phyloP scores from a whole-genome alignment of 1,284 basidiomycete species.

The Trichosporon ovoides region DNA sequence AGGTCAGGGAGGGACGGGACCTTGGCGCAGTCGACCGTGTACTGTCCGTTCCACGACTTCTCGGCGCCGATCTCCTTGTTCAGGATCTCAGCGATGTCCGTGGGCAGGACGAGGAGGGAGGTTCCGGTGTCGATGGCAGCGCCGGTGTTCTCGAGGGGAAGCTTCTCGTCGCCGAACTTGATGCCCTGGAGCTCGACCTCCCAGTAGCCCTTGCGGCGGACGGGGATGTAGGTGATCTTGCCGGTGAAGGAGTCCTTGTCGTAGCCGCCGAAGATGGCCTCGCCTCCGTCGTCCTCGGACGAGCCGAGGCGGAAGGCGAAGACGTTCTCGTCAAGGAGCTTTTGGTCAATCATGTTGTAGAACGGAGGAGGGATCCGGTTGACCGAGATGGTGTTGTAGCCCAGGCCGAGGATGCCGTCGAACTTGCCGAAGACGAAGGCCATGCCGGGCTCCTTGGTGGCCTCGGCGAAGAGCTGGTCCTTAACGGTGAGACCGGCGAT shows the following conservation, averaged over 20 bases:
- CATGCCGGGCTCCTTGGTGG: conserved; percentile 92
- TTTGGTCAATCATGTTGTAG: conserved; percentile 86
- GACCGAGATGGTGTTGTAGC: conserved; percentile 88
- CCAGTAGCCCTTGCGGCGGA: conserved; percentile 98
- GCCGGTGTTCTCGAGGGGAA: conserved; percentile 83
- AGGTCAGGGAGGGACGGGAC: too few species aligned
- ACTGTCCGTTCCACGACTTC: too few species aligned
- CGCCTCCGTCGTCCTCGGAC: conserved; percentile 84
- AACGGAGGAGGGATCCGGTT: conserved; percentile 92
- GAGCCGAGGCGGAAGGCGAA: conserved; percentile 90
- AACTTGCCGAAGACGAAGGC: conserved; percentile 94
- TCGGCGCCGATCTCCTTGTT: too few species aligned
- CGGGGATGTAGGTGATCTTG: conserved; percentile 78
- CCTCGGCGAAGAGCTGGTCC: conserved; percentile 89
- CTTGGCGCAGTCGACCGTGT: too few species aligned
- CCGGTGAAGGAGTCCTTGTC: conserved; percentile 75
- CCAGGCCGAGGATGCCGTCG: conserved; percentile 94
- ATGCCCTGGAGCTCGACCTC: conserved; percentile 89
- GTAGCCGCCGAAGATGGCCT: conserved; percentile 89
- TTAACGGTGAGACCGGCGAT: conserved; percentile 82
- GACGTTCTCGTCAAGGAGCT: conserved; percentile 74
- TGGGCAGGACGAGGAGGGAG: conserved; percentile 10
- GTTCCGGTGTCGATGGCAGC: conserved; percentile 89
- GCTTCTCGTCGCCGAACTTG: conserved; percentile 72
- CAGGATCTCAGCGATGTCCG: too few species aligned